Evolutionary conservation across 2,329 filamentous ascomycete genomes (phyloP), one percentile per base, ranked within the genome.

Genomic region (Claviceps sp.): DNA sequence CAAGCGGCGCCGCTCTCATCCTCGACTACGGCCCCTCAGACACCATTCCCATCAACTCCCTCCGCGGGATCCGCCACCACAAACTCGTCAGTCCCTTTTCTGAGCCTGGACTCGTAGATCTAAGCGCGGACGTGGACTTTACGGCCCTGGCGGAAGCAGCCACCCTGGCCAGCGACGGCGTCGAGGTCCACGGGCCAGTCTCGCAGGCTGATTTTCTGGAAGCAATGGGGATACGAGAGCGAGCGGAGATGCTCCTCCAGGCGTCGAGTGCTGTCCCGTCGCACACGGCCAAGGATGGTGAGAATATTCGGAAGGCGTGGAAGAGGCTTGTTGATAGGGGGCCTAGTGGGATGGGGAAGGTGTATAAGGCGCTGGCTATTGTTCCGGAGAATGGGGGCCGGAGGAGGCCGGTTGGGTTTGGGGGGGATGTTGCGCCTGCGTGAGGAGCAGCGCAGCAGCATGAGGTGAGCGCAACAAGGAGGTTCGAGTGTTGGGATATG

Each of bases 51-150:
- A 74, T 86, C 54, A 95, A 95, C 73, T 94, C 89, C 0, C 77
- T 98, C 22, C 85, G 93, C 36, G 93, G 93, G 22, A 97, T 98
- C 66, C 79, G 82, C 38, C 73, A 76, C 14, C 93, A 98, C 69
- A 72, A 75, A 23, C 75, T 77, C 23, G 85, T 95, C 45, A 89
- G 82, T 22, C 88, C 93, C 4, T 88, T 98, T 60, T 75, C 78
- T 1, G 74, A 80, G 5, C 86, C 93, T 0, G 93, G 93, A 0
- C 77, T 84, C 26, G 89, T 94, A 2, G 93, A 98, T 64, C 74
- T 98, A 22, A 89, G 83, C 57, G 91, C 87, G 0, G 91, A 98
- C 63, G 93, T 98, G 1, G 93, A 98, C 66, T 98, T 98, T 63
- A 78, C 80, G 0, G 88, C 85, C 11, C 71, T 98, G 1, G 90